Evolutionary conservation across 768 basidiomycete genomes (phyloP).

Genomic region (Auricularia heimuer): DNA sequence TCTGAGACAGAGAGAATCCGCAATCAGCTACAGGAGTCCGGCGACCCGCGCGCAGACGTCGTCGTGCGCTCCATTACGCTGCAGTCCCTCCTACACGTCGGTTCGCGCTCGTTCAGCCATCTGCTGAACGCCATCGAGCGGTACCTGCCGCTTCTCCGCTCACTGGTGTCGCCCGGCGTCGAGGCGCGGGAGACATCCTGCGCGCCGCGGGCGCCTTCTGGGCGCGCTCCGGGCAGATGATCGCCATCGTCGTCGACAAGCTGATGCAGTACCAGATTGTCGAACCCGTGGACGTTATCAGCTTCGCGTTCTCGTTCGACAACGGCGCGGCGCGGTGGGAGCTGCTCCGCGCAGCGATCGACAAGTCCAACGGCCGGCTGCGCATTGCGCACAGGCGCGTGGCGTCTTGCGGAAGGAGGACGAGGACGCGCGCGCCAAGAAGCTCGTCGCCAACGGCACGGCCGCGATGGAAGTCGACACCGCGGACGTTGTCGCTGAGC

Average conservation of each 20-base stretch:
- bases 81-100: conserved; percentile 84
- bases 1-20: conserved; percentile 62
- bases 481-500: conserved; percentile 48
- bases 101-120: conserved; percentile 93
- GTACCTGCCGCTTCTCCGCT: conserved; percentile 69
- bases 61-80: conserved; percentile 69
- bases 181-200: conserved; percentile 66
- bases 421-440: conserved; percentile 68
- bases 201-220: conserved; percentile 68
- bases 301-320: conserved; percentile 62
- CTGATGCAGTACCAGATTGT: conserved; percentile 97
- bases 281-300: conserved; percentile 84
- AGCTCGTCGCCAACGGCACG: conserved; percentile 19
- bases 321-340: conserved; percentile 57
- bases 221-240: conserved; percentile 76
- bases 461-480: conserved; percentile 21
- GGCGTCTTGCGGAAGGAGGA: conserved; percentile 73
- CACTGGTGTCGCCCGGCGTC: conserved; percentile 38
- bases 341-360: conserved; percentile 66
- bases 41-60: conserved; percentile 54
- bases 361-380: conserved; percentile 87
- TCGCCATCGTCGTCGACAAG: conserved; percentile 92
- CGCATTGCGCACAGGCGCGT: conserved; percentile 68
- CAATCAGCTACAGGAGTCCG: conserved; percentile 49
- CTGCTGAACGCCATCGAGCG: conserved; percentile 96